phyloP scores from a whole-genome alignment of 148 eudicot genomes.

The Rhododendron ferrugineum region DNA sequence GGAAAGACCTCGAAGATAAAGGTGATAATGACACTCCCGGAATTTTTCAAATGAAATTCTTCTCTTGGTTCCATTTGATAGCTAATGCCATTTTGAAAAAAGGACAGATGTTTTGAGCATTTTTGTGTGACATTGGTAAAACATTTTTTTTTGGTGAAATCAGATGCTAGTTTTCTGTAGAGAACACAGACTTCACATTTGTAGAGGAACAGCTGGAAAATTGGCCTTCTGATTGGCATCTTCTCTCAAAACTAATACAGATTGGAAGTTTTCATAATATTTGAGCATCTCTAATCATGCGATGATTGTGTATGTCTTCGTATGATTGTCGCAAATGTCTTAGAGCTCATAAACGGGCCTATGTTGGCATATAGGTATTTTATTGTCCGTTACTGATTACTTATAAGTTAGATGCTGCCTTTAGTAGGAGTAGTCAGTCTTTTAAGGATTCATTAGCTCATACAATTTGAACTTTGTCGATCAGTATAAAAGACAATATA shows the following conservation, averaged over 20 bases:
- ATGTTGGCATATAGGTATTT: background rate
- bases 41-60: conserved; percentile 1
- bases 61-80: background rate
- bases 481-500: background rate
- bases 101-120: background rate
- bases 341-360: background rate
- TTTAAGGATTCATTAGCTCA: background rate
- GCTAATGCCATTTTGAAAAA: background rate
- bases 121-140: background rate
- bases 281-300: background rate
- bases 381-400: background rate
- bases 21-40: conserved; percentile 19
- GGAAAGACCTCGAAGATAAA: conserved; percentile 38
- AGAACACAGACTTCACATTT: background rate
- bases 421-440: background rate
- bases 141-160: background rate
- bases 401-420: background rate
- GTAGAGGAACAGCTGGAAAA: background rate
- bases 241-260: background rate
- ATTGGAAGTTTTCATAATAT: background rate
- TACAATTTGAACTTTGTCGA: background rate
- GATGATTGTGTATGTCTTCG: background rate
- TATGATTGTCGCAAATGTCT: background rate
- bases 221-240: background rate
- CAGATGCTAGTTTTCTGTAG: background rate